Conservation (phyloP, 129 eudicot species). For the Lactuca saligna region DNA sequence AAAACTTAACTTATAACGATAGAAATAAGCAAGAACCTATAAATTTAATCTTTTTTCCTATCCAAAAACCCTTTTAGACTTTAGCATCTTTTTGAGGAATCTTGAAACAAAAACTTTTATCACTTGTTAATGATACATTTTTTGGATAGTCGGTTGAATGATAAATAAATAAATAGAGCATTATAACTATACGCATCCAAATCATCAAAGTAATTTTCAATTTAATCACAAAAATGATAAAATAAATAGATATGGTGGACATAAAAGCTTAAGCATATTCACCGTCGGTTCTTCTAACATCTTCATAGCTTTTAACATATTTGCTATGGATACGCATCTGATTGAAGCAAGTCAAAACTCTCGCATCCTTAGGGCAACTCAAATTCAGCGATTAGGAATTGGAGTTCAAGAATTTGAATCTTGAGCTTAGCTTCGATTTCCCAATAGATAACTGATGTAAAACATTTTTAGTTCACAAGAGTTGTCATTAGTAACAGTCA, state of each 20-base stretch:
- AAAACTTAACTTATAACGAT: too few species aligned
- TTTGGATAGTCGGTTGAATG: too few species aligned
- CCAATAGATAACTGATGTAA: neutral
- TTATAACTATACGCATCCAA: too few species aligned
- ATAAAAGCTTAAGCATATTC: conserved; percentile 4
- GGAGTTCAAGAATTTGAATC: conserved; percentile 21
- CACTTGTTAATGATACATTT: too few species aligned
- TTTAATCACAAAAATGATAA: too few species aligned
- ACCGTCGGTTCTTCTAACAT: conserved; percentile 39
- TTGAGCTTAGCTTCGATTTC: conserved; percentile 19
- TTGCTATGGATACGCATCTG: neutral
- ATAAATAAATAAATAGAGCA: too few species aligned
- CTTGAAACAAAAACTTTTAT: too few species aligned
- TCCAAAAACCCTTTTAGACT: too few species aligned
- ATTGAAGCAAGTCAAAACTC: conserved; percentile 14
- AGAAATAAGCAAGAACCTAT: too few species aligned
- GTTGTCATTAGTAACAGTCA: conserved; percentile 30
- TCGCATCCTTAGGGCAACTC: conserved; percentile 17
- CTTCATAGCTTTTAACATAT: conserved; percentile 8
- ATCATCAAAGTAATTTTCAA: too few species aligned
- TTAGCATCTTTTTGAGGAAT: too few species aligned
- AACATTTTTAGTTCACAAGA: conserved; percentile 26
- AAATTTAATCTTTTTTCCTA: too few species aligned
- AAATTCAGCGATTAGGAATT: neutral
- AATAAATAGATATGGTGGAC: neutral